A percentile compares a stretch with the other conserved stretches of the same genome.
These are phyloP conservation scores for Amaranthus hypochondriacus DNA, from an alignment of 148 eudicot species.

Conservation along the genomic window DNA sequence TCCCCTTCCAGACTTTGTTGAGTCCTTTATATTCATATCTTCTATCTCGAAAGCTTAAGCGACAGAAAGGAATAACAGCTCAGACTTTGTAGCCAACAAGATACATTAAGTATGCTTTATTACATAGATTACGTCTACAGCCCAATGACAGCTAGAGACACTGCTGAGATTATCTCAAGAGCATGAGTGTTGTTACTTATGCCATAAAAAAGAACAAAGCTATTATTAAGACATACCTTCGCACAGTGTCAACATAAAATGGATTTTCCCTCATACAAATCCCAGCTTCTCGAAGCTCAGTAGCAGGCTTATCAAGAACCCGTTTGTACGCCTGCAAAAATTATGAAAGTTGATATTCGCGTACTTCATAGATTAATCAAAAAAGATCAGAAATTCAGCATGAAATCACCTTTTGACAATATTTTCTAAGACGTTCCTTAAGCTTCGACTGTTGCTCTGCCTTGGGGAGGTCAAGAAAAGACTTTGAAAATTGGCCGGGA, in stretches of 20 bases:
- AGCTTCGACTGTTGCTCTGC: conserved; percentile 81
- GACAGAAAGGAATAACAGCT: conserved; percentile 20
- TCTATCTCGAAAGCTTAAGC: conserved; percentile 89
- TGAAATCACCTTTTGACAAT: conserved; percentile 80
- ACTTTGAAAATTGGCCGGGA: conserved; percentile 56
- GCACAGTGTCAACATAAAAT: conserved; percentile 97
- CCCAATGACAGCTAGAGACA: neutral
- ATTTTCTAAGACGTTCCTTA: conserved; percentile 85
- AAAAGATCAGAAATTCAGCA: conserved; percentile 10
- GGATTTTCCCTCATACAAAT: conserved; percentile 99
- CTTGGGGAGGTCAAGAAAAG: conserved; percentile 90
- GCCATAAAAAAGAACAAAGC: neutral
- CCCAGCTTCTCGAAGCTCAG: conserved; percentile 94
- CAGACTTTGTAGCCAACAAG: conserved; percentile 4
- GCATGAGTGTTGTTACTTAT: neutral
- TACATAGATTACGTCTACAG: neutral
- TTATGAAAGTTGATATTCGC: conserved; percentile 1
- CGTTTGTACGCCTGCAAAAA: conserved; percentile 75
- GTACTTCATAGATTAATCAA: neutral
- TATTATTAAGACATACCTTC: conserved; percentile 50
- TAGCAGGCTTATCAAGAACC: conserved; percentile 83
- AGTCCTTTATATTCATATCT: conserved; percentile 98
- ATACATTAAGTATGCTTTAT: neutral
- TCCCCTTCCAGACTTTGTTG: conserved; percentile 97
- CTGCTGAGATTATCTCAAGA: neutral